These are phyloP conservation scores for Phanerochaete sordida DNA, from an alignment of 768 basidiomycete genomes.

Conservation along the genomic window DNA sequence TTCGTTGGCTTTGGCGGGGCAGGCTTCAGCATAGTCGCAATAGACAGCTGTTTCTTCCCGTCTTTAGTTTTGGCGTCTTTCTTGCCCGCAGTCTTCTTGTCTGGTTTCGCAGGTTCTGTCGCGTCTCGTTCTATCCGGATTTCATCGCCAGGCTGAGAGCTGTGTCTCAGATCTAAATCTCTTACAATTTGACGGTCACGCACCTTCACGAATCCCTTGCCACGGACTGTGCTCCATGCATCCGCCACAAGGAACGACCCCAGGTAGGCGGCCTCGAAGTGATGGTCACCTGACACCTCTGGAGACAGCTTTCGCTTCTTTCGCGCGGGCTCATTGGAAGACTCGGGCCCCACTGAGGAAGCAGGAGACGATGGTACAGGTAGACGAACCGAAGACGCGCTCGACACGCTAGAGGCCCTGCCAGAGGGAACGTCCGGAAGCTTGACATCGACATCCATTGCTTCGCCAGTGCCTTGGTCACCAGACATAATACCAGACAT, in stretches of 20 bases:
- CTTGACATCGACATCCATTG: conserved; percentile 9
- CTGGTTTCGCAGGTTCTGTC: conserved; percentile 26
- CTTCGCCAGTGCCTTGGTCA: not conserved
- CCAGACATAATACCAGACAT: not conserved
- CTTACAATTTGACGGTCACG: not conserved
- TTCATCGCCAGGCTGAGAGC: conserved; percentile 42
- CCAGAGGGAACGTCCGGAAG: not conserved
- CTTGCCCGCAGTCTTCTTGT: conserved; percentile 17
- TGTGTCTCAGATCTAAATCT: not conserved
- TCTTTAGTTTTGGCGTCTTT: conserved; percentile 35
- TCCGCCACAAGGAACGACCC: conserved; percentile 68
- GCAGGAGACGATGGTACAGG: conserved; percentile 25
- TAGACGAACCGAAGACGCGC: conserved; percentile 30
- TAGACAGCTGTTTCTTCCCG: conserved; percentile 62
- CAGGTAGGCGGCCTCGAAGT: conserved; percentile 44
- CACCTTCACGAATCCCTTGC: conserved; percentile 61
- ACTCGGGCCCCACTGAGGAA: not conserved
- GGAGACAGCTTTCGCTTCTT: conserved; percentile 48
- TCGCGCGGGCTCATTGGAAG: conserved; percentile 27
- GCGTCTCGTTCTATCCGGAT: conserved; percentile 56
- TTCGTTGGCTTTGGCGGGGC: conserved; percentile 43
- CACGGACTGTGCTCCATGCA: conserved; percentile 78
- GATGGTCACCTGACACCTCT: conserved; percentile 4
- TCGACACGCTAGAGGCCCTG: conserved; percentile 39
- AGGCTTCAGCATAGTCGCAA: conserved; percentile 64